Conservation (phyloP, 176 grass and related monocot species). For the Ananas comosus region DNA sequence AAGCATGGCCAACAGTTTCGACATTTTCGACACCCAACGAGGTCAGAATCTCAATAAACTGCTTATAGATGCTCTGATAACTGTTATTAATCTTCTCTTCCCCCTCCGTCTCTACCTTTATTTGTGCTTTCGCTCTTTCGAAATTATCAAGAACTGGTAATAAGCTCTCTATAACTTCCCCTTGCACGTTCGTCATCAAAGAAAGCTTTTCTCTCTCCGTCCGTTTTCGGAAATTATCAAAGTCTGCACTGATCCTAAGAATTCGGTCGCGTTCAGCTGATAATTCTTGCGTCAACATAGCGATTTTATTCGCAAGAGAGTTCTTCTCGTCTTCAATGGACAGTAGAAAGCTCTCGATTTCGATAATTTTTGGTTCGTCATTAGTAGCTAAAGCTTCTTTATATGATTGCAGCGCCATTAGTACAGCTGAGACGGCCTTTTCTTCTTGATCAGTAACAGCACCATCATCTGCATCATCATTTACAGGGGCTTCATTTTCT, state of each 20-base stretch:
- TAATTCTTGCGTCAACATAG: slow-evolving; percentile 48
- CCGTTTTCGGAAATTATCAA: slow-evolving; percentile 95
- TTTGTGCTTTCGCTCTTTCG: slow-evolving; percentile 89
- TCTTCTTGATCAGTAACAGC: slow-evolving; percentile 26
- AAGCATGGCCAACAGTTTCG: slow-evolving; percentile 72
- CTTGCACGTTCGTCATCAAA: slow-evolving; percentile 87
- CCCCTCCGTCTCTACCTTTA: slow-evolving; percentile 77
- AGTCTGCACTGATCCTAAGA: slow-evolving; percentile 81
- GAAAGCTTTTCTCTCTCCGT: slow-evolving; percentile 79
- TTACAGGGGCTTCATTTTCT: slow-evolving; percentile 42
- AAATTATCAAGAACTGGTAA: slow-evolving; percentile 96
- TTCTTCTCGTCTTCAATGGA: slow-evolving; percentile 68
- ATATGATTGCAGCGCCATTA: slow-evolving; percentile 44
- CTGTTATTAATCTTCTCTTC: slow-evolving; percentile 87
- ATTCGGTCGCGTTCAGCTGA: slow-evolving; percentile 60
- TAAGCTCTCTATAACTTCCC: slow-evolving; percentile 81
- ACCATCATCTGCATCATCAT: slow-evolving; percentile 27
- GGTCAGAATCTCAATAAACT: slow-evolving; percentile 71
- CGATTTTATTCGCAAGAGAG: slow-evolving; percentile 48
- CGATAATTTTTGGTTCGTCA: slow-evolving; percentile 40
- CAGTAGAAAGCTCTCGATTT: slow-evolving; percentile 69
- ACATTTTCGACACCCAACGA: slow-evolving; percentile 69
- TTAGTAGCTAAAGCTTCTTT: slow-evolving; percentile 66
- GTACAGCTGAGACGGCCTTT: slow-evolving; percentile 42
- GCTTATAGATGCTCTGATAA: slow-evolving; percentile 97